Base-by-base conservation (phyloP, 208 protist species). In the Perkinsela sp. region DNA sequence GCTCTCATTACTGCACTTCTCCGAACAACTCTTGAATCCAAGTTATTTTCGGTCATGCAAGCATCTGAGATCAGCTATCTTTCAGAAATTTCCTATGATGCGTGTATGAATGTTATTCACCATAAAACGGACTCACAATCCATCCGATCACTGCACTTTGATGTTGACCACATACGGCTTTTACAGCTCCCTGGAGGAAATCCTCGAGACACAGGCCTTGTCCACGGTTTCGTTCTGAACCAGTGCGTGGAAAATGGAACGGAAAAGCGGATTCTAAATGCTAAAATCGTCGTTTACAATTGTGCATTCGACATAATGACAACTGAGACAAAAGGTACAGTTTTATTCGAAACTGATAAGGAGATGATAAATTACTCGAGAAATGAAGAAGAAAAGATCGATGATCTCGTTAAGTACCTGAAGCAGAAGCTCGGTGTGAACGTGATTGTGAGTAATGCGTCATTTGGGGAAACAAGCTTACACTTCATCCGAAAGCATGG, bases 101-200 rank as follows among this genome's bases (percentile, higher is more conserved):
- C 96, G 29, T 98, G 94, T 81, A 85, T 96, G 72, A 83, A 89
- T 70, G 91, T 94, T 13, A 92, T 94, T 70, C 95, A 94, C 66
- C 96, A 96, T 67, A 94, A 97, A 74, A 48, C 83, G 32, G 40
- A 57, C 22, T 57, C 40, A 32, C 1, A 1, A 57, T 6, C 13
- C 22, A 57, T n/a, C 22, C 40, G 40, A 22, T 6, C 40, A 57
- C 6, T 57, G 29, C 84, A 88, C 40, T 99, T 99, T 81, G 97
- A 97, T 77, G 88, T 98, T 1, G 97, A 99, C 75, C 98, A 98
- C 76, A 93, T 99, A 28, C 90, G 97, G 68, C 92, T 98, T 1
- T 86, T 88, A 31, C 99, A 99, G 82, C 89, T 99, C 69, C 81
- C 94, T 57, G 97, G 97, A 66, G 90, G 92, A 69, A 88, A 83